Evolutionary conservation across 495 filamentous ascomycete genomes (phyloP).

Genomic region (Trichodelitschia bisporula): DNA sequence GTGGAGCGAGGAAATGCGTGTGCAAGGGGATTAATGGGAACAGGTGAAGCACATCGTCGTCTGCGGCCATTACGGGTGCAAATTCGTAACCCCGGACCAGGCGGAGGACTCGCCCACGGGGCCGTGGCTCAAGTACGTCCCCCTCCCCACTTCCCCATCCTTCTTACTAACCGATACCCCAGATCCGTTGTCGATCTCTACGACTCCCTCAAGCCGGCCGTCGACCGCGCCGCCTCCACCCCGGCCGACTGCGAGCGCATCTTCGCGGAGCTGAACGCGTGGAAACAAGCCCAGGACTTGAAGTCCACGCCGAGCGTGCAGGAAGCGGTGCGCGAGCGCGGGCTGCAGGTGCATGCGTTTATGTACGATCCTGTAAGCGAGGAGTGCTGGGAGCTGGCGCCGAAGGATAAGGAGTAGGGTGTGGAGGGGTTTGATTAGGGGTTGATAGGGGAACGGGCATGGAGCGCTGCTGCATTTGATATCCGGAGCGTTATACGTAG

Average conservation of each 20-base stretch:
- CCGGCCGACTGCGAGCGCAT: neutral
- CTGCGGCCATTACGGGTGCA: slow-evolving; percentile 22
- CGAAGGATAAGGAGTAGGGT: too few species aligned
- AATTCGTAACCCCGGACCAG: slow-evolving; percentile 13
- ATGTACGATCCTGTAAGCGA: neutral
- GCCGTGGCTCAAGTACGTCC: slow-evolving; percentile 7
- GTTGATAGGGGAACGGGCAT: too few species aligned
- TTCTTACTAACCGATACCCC: neutral
- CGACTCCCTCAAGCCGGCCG: neutral
- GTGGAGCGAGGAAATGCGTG: too few species aligned
- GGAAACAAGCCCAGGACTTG: neutral
- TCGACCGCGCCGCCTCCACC: neutral
- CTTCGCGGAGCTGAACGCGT: neutral
- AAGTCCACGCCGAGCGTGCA: neutral
- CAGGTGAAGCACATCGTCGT: slow-evolving; percentile 21
- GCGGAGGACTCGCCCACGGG: slow-evolving; percentile 4
- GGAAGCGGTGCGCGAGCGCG: neutral
- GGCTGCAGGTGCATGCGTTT: neutral
- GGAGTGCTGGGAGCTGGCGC: neutral
- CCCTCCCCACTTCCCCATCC: neutral
- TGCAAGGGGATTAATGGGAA: too few species aligned
- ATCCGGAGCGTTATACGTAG: too few species aligned
- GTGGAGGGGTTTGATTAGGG: too few species aligned
- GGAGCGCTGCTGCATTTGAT: too few species aligned
- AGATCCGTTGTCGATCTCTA: neutral